Conservation (phyloP, 768 basidiomycete species). For the Exsudoporus frostii region DNA sequence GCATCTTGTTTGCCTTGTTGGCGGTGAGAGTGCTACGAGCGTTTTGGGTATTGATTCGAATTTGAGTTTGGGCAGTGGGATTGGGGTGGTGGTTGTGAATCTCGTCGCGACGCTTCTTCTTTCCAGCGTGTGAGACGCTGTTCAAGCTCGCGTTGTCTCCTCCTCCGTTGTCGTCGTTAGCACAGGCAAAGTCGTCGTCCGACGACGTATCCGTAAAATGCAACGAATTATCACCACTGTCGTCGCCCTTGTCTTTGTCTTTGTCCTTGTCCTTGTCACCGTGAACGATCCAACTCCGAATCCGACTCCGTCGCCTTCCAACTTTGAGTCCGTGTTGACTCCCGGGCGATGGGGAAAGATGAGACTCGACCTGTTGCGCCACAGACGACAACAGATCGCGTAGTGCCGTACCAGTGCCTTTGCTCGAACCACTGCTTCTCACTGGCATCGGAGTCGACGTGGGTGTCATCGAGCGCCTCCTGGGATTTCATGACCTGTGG, state of each 20-base stretch:
- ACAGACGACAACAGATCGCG: conserved; percentile 23
- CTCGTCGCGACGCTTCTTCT: not conserved
- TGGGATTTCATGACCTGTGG: not conserved
- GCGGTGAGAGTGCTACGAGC: too few species aligned
- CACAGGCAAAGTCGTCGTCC: conserved; percentile 9
- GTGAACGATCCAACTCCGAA: conserved; percentile 14
- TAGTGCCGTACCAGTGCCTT: not conserved
- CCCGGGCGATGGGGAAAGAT: conserved; percentile 6
- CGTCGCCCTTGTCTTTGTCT: not conserved
- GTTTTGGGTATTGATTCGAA: not conserved
- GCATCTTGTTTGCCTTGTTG: conserved; percentile 10
- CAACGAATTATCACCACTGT: conserved; percentile 12
- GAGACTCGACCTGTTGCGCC: conserved; percentile 25
- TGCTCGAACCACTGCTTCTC: not conserved
- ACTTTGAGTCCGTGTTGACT: not conserved
- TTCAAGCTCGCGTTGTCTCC: not conserved
- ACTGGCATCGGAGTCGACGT: not conserved
- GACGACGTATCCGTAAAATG: conserved; percentile 14
- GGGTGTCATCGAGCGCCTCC: not conserved
- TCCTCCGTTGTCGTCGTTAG: not conserved
- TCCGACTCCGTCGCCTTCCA: conserved; percentile 13
- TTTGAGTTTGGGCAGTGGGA: not conserved
- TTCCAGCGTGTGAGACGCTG: not conserved
- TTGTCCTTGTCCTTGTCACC: conserved; percentile 1
- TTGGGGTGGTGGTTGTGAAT: not conserved